Conservation (phyloP, 306 rosid species). For the Vachellia collinsii region DNA sequence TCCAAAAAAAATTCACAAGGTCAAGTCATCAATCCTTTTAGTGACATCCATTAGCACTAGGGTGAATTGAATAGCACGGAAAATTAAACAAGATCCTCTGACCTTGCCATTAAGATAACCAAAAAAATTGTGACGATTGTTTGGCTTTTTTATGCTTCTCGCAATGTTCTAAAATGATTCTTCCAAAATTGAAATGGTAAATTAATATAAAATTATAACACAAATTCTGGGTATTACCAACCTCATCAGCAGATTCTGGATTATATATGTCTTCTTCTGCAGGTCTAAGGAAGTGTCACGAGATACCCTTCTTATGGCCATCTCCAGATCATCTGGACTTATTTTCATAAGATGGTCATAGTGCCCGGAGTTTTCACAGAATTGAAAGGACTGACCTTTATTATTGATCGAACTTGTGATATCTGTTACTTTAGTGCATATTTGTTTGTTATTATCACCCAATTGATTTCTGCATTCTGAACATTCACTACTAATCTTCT, state of each 20-base stretch:
- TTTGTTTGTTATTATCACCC: constrained; percentile 43
- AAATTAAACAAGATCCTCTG: constrained; percentile 1
- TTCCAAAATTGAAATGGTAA: constrained; percentile 20
- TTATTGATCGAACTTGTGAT: constrained; percentile 30
- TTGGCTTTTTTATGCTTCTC: constrained; percentile 5
- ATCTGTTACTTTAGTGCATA: constrained; percentile 35
- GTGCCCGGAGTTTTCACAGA: constrained; percentile 38
- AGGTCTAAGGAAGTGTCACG: constrained; percentile 75
- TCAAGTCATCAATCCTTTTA: not conserved
- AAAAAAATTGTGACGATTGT: not conserved
- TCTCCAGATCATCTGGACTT: constrained; percentile 82
- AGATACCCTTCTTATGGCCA: constrained; percentile 70
- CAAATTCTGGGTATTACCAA: constrained; percentile 42
- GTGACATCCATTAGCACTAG: not conserved
- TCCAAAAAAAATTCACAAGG: not conserved
- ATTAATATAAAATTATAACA: constrained; percentile 15
- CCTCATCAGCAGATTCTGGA: constrained; percentile 85
- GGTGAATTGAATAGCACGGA: constrained; percentile 20
- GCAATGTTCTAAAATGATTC: constrained; percentile 30
- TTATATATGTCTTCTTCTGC: constrained; percentile 65
- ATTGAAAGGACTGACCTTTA: constrained; percentile 37
- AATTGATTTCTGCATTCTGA: constrained; percentile 36
- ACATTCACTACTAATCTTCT: constrained; percentile 34
- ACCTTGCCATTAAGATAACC: constrained; percentile 22
- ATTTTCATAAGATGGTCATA: constrained; percentile 62